Base-by-base conservation (phyloP, 768 basidiomycete species). In the Tylopilus vinaceipallidus region DNA sequence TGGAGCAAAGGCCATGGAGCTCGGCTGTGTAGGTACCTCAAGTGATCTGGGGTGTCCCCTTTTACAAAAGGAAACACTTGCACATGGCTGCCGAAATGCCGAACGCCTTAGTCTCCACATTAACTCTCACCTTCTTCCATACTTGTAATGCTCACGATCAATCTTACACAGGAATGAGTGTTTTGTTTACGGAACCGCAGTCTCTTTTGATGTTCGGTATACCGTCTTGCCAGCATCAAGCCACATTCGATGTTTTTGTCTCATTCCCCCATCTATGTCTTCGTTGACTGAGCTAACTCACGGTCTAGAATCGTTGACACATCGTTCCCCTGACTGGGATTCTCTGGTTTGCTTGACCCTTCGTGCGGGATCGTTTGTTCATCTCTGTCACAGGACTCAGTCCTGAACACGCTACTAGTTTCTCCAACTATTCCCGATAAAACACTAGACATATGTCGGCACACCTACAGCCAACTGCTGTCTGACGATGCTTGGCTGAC, bases 381-480 rank as follows among this genome's bases (percentile, higher is more conserved):
- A 65, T 45, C 23, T 53, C 30, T 38, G 45, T 55, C 26, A 35
- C 44, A 66, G 64, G 64, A 66, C 44, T 49, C 57, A 7, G 42
- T 61, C 20, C 61, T 66, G 32, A 55, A 60, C 36, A 52, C 58
- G 34, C 32, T 66, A 1, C 47, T 66, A 4, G 58, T 60, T 35
- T 63, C 64, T 30, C 63, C 64, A 5, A 61, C 56, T 26, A 45
- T 67, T 20, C 66, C 66, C 8, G 67, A 67, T 41, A 69, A 59
- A 44, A 58, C 65, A 1, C 57, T 67, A 19, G 59, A 69, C 39
- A 53, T 64, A 38, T 67, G 65, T 42, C 61, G 45, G 35, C 58
- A 63, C 42, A 69, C 68, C n/a, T 66, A 67, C 44, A 65, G 61
- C 33, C 67, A 67, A 27, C 61, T 67, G 35, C 47, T 67, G 42